A percentile compares a stretch with the other conserved stretches of the same genome.
phyloP scores from a whole-genome alignment of 768 basidiomycete species.

The Serendipita vermifera region DNA sequence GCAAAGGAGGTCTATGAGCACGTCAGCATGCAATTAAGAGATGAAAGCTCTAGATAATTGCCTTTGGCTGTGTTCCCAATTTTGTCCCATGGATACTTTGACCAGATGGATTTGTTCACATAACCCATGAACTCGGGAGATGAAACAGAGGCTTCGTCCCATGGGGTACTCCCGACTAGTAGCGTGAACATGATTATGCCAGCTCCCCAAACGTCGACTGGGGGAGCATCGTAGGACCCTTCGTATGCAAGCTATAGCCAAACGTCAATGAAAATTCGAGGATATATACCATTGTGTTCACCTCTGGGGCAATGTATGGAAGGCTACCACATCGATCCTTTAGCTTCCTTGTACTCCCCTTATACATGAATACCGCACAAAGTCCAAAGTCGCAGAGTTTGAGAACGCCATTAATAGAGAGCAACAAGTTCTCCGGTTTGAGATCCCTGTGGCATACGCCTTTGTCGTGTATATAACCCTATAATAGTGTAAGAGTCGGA shows the following conservation, averaged over 20 bases:
- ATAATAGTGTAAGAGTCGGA: neutral
- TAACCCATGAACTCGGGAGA: constrained; percentile 75
- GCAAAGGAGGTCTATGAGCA: constrained; percentile 52
- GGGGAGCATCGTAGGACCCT: constrained; percentile 72
- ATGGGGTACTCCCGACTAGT: constrained; percentile 88
- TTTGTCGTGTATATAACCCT: constrained; percentile 76
- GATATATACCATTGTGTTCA: constrained; percentile 23
- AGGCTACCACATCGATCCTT: constrained; percentile 81
- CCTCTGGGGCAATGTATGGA: constrained; percentile 93
- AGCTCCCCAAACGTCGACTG: constrained; percentile 91
- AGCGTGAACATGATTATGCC: constrained; percentile 91
- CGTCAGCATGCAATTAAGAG: constrained; percentile 18
- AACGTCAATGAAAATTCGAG: neutral
- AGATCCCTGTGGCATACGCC: constrained; percentile 95
- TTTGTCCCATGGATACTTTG: constrained; percentile 66
- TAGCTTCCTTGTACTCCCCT: constrained; percentile 65
- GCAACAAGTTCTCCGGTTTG: constrained; percentile 90
- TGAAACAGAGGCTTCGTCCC: constrained; percentile 76
- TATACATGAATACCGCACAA: constrained; percentile 78
- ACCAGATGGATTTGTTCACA: constrained; percentile 56
- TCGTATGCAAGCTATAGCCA: constrained; percentile 45
- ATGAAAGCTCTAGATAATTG: constrained; percentile 27
- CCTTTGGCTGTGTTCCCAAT: constrained; percentile 48
- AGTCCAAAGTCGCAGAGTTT: constrained; percentile 96
- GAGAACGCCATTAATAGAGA: constrained; percentile 69